Evolutionary conservation across 345 rosid genomes (phyloP).

Genomic region (Syzygium aqueum): DNA sequence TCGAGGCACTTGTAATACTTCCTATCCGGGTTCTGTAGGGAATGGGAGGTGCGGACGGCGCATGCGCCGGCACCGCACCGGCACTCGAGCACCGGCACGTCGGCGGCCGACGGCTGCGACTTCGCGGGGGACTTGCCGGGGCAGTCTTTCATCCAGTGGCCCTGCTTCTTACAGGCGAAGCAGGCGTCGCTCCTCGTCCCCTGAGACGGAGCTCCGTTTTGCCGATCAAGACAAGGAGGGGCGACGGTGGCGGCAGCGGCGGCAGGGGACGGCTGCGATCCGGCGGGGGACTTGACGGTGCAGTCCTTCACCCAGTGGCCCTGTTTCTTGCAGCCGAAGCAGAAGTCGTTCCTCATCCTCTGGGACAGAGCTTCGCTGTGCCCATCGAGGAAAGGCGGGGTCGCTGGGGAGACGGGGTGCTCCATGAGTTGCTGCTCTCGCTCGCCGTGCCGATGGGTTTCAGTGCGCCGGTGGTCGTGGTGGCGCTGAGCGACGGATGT

Average conservation of each 20-base stretch:
- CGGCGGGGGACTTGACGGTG: background rate
- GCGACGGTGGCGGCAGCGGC: background rate
- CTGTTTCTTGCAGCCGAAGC: background rate
- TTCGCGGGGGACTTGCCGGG: conserved; percentile 2
- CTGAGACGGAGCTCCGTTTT: background rate
- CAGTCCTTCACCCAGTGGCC: conserved; percentile 3
- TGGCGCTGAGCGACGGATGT: background rate
- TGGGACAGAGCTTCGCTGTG: background rate
- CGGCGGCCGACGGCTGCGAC: background rate
- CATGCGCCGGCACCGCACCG: conserved; percentile 23
- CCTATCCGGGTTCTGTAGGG: conserved; percentile 14
- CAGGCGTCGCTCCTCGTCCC: background rate
- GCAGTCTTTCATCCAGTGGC: conserved; percentile 23
- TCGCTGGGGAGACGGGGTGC: background rate
- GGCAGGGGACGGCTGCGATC: background rate
- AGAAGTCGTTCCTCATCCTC: background rate
- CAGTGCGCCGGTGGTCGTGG: too few relatives aligned
- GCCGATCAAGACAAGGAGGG: background rate
- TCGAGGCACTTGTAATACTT: conserved; percentile 21
- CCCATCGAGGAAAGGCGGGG: background rate
- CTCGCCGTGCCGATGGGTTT: too few relatives aligned
- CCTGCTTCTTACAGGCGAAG: conserved; percentile 14
- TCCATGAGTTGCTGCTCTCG: background rate
- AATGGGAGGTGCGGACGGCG: background rate
- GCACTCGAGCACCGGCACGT: conserved; percentile 16